Conservation (phyloP, 345 rosid genomes). For the Lagerstroemia speciosa region DNA sequence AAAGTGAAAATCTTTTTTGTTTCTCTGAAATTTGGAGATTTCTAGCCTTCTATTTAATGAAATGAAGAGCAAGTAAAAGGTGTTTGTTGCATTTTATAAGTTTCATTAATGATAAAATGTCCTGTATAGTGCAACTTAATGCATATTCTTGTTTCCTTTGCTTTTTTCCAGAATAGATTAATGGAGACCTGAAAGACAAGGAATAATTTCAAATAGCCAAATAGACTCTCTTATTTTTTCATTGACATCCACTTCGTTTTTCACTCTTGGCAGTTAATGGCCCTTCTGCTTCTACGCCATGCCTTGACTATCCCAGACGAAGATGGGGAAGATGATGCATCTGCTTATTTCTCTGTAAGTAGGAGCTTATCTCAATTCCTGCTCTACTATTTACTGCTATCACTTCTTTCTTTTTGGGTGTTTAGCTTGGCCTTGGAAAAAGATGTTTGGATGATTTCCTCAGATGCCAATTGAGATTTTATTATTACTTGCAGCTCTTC, state of each 20-base stretch:
- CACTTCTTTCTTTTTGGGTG: not conserved
- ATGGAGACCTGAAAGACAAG: no score
- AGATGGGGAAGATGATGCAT: conserved; percentile 58
- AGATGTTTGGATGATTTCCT: no score
- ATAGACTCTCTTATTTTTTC: not conserved
- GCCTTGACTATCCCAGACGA: conserved; percentile 61
- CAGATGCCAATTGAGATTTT: not conserved
- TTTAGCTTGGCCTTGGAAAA: no score
- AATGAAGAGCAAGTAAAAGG: no score
- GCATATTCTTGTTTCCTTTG: no score
- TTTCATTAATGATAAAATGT: no score
- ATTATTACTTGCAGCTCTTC: conserved; percentile 49
- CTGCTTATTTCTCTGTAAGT: conserved; percentile 73
- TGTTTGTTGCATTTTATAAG: not conserved
- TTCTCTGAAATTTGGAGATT: no score
- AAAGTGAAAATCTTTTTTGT: no score
- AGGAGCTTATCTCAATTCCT: not conserved
- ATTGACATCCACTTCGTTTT: not conserved
- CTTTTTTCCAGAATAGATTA: no score
- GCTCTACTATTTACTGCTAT: no score
- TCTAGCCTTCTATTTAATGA: no score
- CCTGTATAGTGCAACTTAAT: no score
- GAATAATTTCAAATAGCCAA: not conserved
- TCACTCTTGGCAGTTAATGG: conserved; percentile 51
- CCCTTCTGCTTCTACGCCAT: conserved; percentile 69